Conservation (phyloP, 139 green algal genomes). For the Coelastrella sp. region DNA sequence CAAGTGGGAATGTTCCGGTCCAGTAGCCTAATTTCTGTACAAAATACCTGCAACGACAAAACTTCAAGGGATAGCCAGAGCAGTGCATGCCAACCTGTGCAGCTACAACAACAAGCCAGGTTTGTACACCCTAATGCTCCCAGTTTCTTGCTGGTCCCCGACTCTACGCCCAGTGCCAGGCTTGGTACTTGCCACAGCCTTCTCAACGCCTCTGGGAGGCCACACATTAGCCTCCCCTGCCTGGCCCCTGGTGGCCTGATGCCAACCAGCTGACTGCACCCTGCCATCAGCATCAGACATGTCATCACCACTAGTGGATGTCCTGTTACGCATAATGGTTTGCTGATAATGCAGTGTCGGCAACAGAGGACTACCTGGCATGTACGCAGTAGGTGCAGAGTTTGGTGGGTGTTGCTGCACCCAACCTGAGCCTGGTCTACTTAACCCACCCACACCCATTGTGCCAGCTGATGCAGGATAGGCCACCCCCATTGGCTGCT, state of each 20-base stretch:
- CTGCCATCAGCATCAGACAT: background rate
- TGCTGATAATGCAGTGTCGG: constrained; percentile 49
- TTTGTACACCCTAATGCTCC: constrained; percentile 24
- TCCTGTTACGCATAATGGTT: constrained; percentile 44
- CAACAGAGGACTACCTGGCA: constrained; percentile 37
- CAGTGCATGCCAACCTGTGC: background rate
- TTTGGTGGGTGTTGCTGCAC: constrained; percentile 11
- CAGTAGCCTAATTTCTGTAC: no score
- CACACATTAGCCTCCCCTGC: constrained; percentile 13
- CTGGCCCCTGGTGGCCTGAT: background rate
- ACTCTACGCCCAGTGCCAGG: background rate
- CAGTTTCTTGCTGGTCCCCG: background rate
- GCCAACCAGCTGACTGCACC: background rate
- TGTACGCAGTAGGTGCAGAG: background rate
- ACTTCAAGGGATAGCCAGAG: no score
- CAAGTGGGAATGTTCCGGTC: no score
- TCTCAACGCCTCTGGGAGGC: constrained; percentile 20
- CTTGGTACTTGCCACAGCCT: no score
- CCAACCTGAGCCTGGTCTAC: background rate
- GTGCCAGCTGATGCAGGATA: background rate
- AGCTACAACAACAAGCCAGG: background rate
- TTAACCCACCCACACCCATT: background rate
- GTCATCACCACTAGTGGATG: background rate
- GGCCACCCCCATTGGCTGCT: background rate
- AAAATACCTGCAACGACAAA: no score